Percentiles rank a stretch among this genome's conserved stretches.
phyloP scores from a whole-genome alignment of 805 yeast genomes.

The Clavispora fructus region DNA sequence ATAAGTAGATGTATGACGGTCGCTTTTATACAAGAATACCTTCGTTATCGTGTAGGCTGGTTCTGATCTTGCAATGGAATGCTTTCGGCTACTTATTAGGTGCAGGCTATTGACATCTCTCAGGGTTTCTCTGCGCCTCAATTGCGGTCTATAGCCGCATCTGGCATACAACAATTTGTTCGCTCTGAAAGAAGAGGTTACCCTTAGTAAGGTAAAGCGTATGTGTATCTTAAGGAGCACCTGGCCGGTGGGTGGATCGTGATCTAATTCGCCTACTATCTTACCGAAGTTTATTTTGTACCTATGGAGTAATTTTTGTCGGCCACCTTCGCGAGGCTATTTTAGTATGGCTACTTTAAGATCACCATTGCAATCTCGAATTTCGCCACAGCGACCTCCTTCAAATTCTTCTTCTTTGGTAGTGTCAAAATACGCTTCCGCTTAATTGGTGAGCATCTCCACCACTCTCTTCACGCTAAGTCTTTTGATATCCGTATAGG shows the following conservation, averaged over 20 bases:
- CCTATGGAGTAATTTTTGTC: neutral
- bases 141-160: too few species aligned
- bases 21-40: neutral
- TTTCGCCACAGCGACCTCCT: too few species aligned
- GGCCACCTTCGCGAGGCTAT: neutral
- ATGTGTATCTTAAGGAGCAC: too few species aligned
- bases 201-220: too few species aligned
- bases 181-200: too few species aligned
- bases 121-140: neutral
- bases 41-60: neutral
- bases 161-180: too few species aligned
- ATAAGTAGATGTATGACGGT: neutral
- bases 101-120: neutral
- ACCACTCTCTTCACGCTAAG: slow-evolving; percentile 92
- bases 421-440: too few species aligned
- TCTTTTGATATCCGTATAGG: slow-evolving; percentile 88
- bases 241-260: too few species aligned
- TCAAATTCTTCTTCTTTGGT: too few species aligned
- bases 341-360: neutral
- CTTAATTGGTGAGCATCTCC: slow-evolving; percentile 56
- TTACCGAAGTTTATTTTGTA: too few species aligned
- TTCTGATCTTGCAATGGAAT: neutral
- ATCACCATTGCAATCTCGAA: too few species aligned
- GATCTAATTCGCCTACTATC: too few species aligned
- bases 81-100: neutral